Base-by-base conservation (phyloP, 768 basidiomycete species). In the Pulveroboletus sp. region DNA sequence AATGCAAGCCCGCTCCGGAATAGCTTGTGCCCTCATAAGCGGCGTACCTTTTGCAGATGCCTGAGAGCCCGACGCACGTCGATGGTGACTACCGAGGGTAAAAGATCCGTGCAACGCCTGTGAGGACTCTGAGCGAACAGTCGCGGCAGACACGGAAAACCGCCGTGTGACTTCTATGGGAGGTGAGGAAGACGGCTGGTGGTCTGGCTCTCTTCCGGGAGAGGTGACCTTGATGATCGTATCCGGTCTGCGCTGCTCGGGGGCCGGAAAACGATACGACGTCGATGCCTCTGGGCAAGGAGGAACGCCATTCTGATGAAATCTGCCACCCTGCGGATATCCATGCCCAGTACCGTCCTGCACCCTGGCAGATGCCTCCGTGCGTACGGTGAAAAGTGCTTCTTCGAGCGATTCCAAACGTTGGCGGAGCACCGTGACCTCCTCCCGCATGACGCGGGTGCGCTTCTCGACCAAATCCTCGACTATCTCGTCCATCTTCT, bases 391-490 rank as follows among this genome's bases (percentile, higher is more conserved):
- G 24, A 67, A 63, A 11, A 76, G 63, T 41, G 68, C 67, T 50
- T 64, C 79, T 61, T 88, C 87, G 39, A 90, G 70, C 57, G 89
- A 86, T 43, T 85, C 83, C 40, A 90, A 76, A 31, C 83, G 73
- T 28, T 80, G 72, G 47, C 77, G 76, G 50, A 91, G 68, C n/a
- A 72, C 70, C 14, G 63, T 62, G 50, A 89, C 73, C 67, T 90
- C 88, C 21, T 78, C 74, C 38, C 75, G 76, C 71, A 88, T 73
- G n/a, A 67, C 71, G 7, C 73, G 73, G 10, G 84, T 65, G 52
- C 78, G 76, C 58, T 76, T 78, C 61, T 88, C 86, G 39, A 88
- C 85, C 33, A 80, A 63, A 44, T 65, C 69, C 52, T 81, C 80
- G 35, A 86, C 79, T 10, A 76, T 67, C 53, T 81, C 79, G 47